Percentiles rank a stretch among this genome's conserved stretches.
Evolutionary conservation across 768 basidiomycete genomes (phyloP).

Genomic region (Collybia sp.): DNA sequence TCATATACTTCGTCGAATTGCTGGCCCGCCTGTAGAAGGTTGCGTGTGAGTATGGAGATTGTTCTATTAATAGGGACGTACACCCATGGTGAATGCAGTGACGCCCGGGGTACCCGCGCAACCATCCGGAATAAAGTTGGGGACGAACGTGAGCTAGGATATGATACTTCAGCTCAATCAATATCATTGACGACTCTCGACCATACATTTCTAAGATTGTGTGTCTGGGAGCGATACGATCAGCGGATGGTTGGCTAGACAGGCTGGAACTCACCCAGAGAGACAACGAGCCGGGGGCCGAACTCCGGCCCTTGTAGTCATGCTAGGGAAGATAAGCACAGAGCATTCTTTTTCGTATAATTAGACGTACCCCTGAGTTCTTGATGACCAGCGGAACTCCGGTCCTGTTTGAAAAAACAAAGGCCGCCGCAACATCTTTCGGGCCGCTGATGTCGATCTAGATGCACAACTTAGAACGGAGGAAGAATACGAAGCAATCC

Average conservation of each 20-base stretch:
- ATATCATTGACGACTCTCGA: neutral
- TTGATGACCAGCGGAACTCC: constrained; percentile 39
- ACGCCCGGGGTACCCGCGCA: constrained; percentile 22
- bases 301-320: constrained; percentile 45
- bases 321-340: constrained; percentile 23
- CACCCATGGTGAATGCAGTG: neutral
- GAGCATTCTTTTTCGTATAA: no score
- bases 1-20: constrained; percentile 38
- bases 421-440: constrained; percentile 38
- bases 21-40: constrained; percentile 32
- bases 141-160: constrained; percentile 20
- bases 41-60: constrained; percentile 7
- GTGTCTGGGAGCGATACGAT: constrained; percentile 21
- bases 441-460: constrained; percentile 36
- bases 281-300: constrained; percentile 34
- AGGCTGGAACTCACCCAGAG: constrained; percentile 34
- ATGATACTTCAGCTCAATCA: constrained; percentile 24
- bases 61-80: neutral
- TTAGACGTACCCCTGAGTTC: constrained; percentile 39
- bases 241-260: neutral
- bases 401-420: constrained; percentile 34
- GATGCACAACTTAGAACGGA: neutral
- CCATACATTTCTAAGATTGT: constrained; percentile 33
- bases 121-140: constrained; percentile 28
- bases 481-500: neutral